phyloP scores from a whole-genome alignment of 2,329 filamentous ascomycete genomes.

The Stagonosporopsis tanaceti region DNA sequence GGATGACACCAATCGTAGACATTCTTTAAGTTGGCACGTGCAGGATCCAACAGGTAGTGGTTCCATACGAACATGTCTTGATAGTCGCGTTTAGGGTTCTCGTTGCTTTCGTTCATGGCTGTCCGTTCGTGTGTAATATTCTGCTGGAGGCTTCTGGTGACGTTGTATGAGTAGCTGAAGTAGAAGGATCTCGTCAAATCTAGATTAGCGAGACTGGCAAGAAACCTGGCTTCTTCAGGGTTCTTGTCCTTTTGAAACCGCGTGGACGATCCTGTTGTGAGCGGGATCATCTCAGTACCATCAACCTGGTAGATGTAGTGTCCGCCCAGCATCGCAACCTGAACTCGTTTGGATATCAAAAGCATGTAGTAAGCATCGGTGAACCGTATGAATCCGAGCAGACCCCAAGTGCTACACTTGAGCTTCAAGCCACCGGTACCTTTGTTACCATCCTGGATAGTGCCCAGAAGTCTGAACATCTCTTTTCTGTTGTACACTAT shows the following conservation, averaged over 20 bases:
- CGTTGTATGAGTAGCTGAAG: conserved; percentile 98
- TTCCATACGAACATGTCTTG: conserved; percentile 99
- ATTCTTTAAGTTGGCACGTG: conserved; percentile 72
- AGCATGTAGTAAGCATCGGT: conserved; percentile 98
- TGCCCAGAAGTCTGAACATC: conserved; percentile 90
- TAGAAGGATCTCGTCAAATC: conserved; percentile 94
- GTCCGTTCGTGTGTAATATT: conserved; percentile 86
- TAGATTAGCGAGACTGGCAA: conserved; percentile 87
- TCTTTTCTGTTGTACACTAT: conserved; percentile 92
- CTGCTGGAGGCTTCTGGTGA: conserved; percentile 88
- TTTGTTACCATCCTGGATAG: conserved; percentile 94
- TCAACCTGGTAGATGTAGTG: conserved; percentile 97
- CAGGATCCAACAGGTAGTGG: conserved; percentile 82
- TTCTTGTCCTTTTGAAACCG: conserved; percentile 82
- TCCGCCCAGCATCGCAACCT: conserved; percentile 93
- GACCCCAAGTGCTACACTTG: conserved; percentile 89
- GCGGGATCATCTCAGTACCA: conserved; percentile 86
- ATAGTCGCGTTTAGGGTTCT: conserved; percentile 70
- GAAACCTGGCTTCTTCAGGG: conserved; percentile 86
- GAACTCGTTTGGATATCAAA: conserved; percentile 92
- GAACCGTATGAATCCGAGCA: conserved; percentile 94
- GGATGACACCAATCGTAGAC: conserved; percentile 96
- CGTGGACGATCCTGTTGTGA: conserved; percentile 74
- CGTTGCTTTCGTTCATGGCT: conserved; percentile 70
- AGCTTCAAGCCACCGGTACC: conserved; percentile 88